These are phyloP conservation scores for Eutrema salsugineum DNA, from an alignment of 441 rosid genomes.

Conservation along the genomic window DNA sequence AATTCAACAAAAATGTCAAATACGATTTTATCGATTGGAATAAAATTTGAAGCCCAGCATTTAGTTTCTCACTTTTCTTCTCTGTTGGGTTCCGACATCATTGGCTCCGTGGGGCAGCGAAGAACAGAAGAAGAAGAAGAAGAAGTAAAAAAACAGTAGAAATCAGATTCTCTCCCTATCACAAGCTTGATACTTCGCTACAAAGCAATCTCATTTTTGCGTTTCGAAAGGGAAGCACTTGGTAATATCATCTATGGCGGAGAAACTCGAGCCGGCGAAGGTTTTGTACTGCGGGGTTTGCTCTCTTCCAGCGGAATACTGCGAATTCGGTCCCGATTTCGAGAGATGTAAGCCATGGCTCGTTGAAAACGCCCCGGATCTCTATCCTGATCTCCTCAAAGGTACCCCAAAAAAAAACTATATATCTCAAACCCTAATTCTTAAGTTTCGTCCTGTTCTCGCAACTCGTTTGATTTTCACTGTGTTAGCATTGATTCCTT, in stretches of 20 bases:
- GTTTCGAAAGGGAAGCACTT: neutral
- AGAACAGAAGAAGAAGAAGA: neutral
- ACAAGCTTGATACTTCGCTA: neutral
- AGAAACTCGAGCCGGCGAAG: slow-evolving; percentile 69
- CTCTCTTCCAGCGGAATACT: slow-evolving; percentile 87
- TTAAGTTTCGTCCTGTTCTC: neutral
- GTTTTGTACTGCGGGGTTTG: slow-evolving; percentile 75
- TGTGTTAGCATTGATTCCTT: neutral
- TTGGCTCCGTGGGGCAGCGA: neutral
- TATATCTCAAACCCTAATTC: slow-evolving; percentile 22
- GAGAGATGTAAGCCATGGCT: slow-evolving; percentile 96
- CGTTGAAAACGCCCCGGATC: slow-evolving; percentile 68
- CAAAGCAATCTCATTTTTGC: neutral
- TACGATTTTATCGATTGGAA: neutral
- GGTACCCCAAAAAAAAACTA: slow-evolving; percentile 27
- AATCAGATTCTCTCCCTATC: neutral
- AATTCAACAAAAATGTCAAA: neutral
- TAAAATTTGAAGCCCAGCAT: slow-evolving; percentile 3
- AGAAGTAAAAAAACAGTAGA: neutral
- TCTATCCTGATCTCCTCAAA: slow-evolving; percentile 82
- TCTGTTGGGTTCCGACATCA: slow-evolving; percentile 2
- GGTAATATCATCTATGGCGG: slow-evolving; percentile 47
- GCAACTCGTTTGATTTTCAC: neutral
- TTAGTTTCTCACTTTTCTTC: neutral
- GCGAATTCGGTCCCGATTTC: slow-evolving; percentile 91